A percentile compares a stretch with the other conserved stretches of the same genome.
phyloP scores from a whole-genome alignment of 495 filamentous ascomycete species.

The Aspergillus baeticus region DNA sequence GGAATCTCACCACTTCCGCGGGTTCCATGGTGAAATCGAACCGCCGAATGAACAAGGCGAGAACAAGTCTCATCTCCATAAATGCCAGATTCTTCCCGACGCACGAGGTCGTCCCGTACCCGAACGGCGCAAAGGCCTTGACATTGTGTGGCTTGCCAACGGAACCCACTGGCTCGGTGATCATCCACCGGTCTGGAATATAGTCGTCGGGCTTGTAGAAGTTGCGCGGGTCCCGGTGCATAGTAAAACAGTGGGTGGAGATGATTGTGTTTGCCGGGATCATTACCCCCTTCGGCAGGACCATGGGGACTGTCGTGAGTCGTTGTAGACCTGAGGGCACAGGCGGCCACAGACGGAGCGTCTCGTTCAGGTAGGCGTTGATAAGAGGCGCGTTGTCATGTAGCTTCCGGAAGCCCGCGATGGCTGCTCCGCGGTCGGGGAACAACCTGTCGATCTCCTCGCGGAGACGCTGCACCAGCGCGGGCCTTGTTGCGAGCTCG shows the following conservation, averaged over 20 bases:
- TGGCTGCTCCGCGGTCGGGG: background rate
- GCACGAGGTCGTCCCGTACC: constrained; percentile 9
- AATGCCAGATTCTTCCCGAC: no score
- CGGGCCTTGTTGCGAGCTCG: no score
- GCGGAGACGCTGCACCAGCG: no score
- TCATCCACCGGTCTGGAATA: constrained; percentile 44
- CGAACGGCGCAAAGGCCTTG: constrained; percentile 35
- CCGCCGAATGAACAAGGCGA: no score
- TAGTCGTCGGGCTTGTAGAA: constrained; percentile 39
- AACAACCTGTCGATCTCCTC: constrained; percentile 25
- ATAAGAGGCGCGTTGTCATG: background rate
- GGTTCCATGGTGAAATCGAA: no score
- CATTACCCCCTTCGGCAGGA: constrained; percentile 1
- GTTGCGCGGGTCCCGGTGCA: constrained; percentile 16
- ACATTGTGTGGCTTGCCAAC: constrained; percentile 26
- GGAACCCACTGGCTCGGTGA: background rate
- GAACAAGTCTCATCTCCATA: no score
- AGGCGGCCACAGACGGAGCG: background rate
- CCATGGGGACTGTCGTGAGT: background rate
- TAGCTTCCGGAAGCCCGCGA: background rate
- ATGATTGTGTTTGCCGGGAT: constrained; percentile 16
- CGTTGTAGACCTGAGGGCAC: constrained; percentile 2
- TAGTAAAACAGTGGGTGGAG: background rate
- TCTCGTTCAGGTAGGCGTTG: background rate
- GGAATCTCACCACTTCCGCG: background rate